Percentiles rank a stretch among this genome's conserved stretches.
Evolutionary conservation across 208 protist genomes (phyloP).

Genomic region (Trichomonas tenax): DNA sequence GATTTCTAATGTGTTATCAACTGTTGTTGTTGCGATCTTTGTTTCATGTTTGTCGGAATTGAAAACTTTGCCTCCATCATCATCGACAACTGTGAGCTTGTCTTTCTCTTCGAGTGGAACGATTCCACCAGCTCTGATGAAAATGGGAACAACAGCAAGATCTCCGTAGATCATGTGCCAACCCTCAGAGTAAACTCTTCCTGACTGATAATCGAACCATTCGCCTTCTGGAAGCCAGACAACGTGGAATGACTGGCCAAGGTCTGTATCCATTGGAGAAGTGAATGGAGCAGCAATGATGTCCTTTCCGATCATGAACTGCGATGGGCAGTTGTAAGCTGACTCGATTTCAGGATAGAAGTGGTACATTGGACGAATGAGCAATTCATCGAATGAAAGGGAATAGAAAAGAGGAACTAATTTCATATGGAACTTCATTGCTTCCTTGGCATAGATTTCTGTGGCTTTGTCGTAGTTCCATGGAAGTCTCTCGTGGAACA

Average conservation of each 20-base stretch:
- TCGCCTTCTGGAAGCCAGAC: not conserved
- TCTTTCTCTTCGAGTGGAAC: not conserved
- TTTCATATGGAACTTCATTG: not conserved
- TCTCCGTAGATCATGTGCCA: not conserved
- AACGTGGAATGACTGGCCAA: not conserved
- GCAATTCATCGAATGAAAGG: not conserved
- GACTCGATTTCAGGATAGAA: not conserved
- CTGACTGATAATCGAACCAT: not conserved
- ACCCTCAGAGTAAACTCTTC: not conserved
- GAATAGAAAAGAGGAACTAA: not conserved
- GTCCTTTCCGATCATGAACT: not conserved
- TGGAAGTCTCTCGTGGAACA: not conserved
- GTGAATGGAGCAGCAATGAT: not conserved
- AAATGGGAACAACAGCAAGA: not conserved
- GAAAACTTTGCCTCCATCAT: not conserved
- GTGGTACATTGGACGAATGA: not conserved
- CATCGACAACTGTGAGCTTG: not conserved
- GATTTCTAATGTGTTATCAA: not conserved
- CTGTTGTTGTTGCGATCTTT: not conserved
- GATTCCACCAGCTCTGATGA: not conserved
- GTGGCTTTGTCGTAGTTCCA: not conserved
- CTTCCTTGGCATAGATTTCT: not conserved
- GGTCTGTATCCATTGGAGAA: not conserved
- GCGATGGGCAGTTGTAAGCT: not conserved
- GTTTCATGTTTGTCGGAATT: not conserved